phyloP scores from a whole-genome alignment of 148 eudicot genomes.

The Beta vulgaris region DNA sequence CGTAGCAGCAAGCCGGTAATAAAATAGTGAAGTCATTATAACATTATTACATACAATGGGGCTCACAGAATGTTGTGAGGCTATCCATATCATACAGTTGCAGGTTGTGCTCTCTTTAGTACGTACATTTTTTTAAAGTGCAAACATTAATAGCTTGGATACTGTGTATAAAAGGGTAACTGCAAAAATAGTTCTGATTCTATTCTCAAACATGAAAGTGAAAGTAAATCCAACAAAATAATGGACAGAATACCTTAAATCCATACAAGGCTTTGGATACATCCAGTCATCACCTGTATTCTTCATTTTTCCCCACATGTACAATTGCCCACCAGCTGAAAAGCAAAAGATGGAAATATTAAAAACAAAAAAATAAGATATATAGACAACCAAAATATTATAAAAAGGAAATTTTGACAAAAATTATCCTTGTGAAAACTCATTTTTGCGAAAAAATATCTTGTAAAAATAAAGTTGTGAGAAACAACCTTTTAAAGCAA shows the following conservation, averaged over 20 bases:
- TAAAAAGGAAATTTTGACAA: too few species aligned
- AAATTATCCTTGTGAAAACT: too few species aligned
- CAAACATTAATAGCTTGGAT: too few species aligned
- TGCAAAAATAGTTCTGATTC: background rate
- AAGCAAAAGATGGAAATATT: background rate
- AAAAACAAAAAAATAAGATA: background rate
- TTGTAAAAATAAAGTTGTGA: too few species aligned
- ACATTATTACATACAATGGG: background rate
- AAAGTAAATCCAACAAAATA: background rate
- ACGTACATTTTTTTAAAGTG: background rate
- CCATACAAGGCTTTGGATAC: conserved; percentile 98
- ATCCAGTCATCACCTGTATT: conserved; percentile 92
- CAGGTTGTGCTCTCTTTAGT: background rate
- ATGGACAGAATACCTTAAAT: conserved; percentile 60
- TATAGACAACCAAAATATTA: too few species aligned
- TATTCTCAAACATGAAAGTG: background rate
- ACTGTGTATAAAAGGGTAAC: background rate
- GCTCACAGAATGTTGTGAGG: background rate
- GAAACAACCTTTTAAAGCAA: too few species aligned
- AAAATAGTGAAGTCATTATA: background rate
- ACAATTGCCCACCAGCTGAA: conserved; percentile 94
- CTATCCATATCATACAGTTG: background rate
- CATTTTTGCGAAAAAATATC: too few species aligned
- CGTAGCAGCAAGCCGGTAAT: background rate
- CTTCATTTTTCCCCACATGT: conserved; percentile 98